These are phyloP conservation scores for Ajuga chamaepitys DNA, from an alignment of 257 asterid genomes.

Conservation along the genomic window DNA sequence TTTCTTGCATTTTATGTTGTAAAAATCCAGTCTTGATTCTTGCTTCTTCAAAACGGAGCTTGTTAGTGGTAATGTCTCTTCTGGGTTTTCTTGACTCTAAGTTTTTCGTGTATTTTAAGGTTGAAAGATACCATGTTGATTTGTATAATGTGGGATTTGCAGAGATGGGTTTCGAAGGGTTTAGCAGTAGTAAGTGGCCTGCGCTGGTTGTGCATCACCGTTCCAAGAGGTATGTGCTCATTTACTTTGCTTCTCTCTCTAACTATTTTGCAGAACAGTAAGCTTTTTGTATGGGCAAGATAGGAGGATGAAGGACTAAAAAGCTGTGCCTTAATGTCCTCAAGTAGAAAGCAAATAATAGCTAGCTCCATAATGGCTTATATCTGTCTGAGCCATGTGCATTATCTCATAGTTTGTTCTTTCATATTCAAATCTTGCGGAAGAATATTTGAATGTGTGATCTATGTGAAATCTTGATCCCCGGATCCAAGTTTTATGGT, in stretches of 20 bases:
- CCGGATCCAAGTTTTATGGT: slow-evolving; percentile 16
- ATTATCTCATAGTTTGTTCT: neutral
- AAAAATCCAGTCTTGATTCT: slow-evolving; percentile 42
- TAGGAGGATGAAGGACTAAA: slow-evolving; percentile 1
- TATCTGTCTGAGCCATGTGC: slow-evolving; percentile 1
- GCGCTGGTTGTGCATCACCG: slow-evolving; percentile 49
- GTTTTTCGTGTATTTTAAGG: slow-evolving; percentile 1
- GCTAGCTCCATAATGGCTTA: neutral
- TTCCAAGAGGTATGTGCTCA: slow-evolving; percentile 53
- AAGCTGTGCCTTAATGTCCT: slow-evolving; percentile 3
- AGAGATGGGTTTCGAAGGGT: slow-evolving; percentile 69
- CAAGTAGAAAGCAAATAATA: neutral
- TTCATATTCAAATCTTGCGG: slow-evolving; percentile 11
- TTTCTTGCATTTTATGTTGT: slow-evolving; percentile 24
- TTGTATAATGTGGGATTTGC: slow-evolving; percentile 21
- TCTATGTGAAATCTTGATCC: slow-evolving; percentile 23
- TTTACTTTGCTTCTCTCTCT: neutral
- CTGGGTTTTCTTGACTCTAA: slow-evolving; percentile 5
- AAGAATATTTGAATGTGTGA: no score
- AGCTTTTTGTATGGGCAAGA: slow-evolving; percentile 6
- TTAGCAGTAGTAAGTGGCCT: slow-evolving; percentile 38
- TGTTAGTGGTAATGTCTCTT: slow-evolving; percentile 31
- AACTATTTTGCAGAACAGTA: slow-evolving; percentile 1
- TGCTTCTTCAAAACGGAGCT: slow-evolving; percentile 22
- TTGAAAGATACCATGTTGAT: slow-evolving; percentile 13